Percentiles rank a stretch among this genome's conserved stretches.
Evolutionary conservation across 139 green algal genomes (phyloP).

Genomic region (Chlamydomonas applanata): DNA sequence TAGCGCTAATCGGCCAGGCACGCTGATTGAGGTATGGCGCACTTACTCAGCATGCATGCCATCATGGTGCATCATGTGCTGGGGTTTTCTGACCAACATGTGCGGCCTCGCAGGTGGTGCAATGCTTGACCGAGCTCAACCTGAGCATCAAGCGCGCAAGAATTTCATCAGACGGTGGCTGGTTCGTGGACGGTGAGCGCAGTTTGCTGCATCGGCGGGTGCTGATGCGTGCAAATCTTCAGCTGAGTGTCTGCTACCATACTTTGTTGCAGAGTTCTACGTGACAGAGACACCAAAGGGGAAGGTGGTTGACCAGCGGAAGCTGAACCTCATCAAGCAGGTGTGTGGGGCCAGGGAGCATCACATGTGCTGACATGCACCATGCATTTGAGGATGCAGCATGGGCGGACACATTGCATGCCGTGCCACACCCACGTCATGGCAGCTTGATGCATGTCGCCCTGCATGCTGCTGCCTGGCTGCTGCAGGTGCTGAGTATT

Average conservation of each 20-base stretch:
- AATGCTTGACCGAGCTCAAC: conserved; percentile 91
- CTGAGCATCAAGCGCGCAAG: conserved; percentile 78
- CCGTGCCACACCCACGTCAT: no score
- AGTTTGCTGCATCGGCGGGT: no score
- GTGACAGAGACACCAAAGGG: conserved; percentile 73
- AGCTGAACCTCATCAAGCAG: conserved; percentile 76
- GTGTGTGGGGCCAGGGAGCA: conserved; percentile 32
- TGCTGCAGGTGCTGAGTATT: conserved; percentile 67
- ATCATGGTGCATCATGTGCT: neutral
- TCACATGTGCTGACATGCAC: no score
- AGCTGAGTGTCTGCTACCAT: no score
- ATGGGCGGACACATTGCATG: no score
- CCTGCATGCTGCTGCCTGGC: neutral
- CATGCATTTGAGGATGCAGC: no score
- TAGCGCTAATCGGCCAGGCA: conserved; percentile 92
- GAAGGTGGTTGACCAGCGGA: conserved; percentile 74
- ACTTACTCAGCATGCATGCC: neutral
- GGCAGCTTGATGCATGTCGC: no score
- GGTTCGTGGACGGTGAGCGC: conserved; percentile 94
- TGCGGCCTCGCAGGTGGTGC: conserved; percentile 78
- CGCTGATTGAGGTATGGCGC: conserved; percentile 77
- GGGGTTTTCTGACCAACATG: neutral
- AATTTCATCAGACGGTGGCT: conserved; percentile 91
- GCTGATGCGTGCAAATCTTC: no score
- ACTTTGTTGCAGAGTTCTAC: conserved; percentile 79